phyloP scores from a whole-genome alignment of 2,329 filamentous ascomycete genomes.

The Aspergillus brasiliensis region DNA sequence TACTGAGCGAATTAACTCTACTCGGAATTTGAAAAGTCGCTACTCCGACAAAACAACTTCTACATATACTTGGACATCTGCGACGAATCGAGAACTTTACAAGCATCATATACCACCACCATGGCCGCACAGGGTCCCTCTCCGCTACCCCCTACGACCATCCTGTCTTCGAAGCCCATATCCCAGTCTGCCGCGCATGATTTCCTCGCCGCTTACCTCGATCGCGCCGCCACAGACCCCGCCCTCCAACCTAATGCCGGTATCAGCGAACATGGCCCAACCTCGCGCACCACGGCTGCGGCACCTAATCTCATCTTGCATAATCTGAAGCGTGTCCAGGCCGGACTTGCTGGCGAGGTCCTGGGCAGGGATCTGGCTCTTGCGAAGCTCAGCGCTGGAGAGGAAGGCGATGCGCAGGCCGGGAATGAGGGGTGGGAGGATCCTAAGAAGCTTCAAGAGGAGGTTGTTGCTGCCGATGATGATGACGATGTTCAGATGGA shows the following conservation, averaged over 20 bases:
- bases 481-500: conserved; percentile 40
- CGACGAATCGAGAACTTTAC: conserved; percentile 2
- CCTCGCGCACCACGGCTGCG: conserved; percentile 44
- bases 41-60: neutral
- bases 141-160: conserved; percentile 41
- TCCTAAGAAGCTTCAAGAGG: conserved; percentile 41
- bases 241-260: conserved; percentile 47
- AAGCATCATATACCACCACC: conserved; percentile 15
- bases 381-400: conserved; percentile 38
- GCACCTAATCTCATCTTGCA: conserved; percentile 47
- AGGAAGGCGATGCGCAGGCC: conserved; percentile 29
- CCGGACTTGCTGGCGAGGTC: conserved; percentile 45
- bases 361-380: conserved; percentile 45
- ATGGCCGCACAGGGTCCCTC: conserved; percentile 42
- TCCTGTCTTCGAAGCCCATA: conserved; percentile 40
- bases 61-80: neutral
- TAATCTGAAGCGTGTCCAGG: conserved; percentile 49
- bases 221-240: conserved; percentile 44
- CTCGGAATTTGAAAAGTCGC: too few species aligned
- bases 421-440: conserved; percentile 41
- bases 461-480: conserved; percentile 48
- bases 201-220: conserved; percentile 47
- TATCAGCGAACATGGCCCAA: conserved; percentile 47
- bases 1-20: too few species aligned
- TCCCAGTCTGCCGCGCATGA: conserved; percentile 43